These are phyloP conservation scores for Colletotrichum noveboracense DNA, from an alignment of 2,329 filamentous ascomycete species.

Conservation along the genomic window DNA sequence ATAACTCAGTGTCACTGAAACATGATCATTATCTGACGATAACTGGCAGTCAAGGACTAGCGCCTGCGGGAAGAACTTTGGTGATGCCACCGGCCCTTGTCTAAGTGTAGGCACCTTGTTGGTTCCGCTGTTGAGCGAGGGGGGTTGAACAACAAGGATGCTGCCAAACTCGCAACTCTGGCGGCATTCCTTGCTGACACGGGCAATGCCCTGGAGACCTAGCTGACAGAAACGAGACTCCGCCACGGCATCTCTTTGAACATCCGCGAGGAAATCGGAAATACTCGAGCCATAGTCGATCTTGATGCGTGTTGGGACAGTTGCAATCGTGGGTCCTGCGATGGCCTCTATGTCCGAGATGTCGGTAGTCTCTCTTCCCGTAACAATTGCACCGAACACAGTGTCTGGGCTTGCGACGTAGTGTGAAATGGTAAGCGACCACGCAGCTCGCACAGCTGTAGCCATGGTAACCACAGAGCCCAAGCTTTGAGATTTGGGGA, in stretches of 20 bases:
- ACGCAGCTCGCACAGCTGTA: conserved; percentile 28
- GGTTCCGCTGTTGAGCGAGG: not conserved
- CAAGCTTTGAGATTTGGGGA: not conserved
- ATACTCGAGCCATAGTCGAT: conserved; percentile 12
- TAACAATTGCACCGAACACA: conserved; percentile 31
- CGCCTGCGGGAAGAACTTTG: not conserved
- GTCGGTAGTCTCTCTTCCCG: conserved; percentile 31
- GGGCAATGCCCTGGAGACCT: conserved; percentile 24
- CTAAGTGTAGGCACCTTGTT: not conserved
- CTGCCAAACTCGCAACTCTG: conserved; percentile 29
- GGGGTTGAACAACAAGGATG: conserved; percentile 33
- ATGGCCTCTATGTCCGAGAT: conserved; percentile 30
- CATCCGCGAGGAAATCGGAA: conserved; percentile 4
- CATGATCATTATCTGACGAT: not conserved
- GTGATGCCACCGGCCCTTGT: not conserved
- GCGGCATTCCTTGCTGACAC: conserved; percentile 18
- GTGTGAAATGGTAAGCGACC: conserved; percentile 37
- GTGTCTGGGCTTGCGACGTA: conserved; percentile 35
- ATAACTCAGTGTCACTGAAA: not conserved
- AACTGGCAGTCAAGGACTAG: not conserved
- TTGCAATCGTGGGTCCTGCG: conserved; percentile 33
- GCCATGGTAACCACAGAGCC: conserved; percentile 3
- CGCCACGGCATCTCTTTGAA: conserved; percentile 21
- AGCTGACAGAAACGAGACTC: conserved; percentile 27
- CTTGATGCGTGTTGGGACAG: conserved; percentile 30